Conservation (phyloP, 192 early-diverging fungal genomes). For the Linnemannia zychae region DNA sequence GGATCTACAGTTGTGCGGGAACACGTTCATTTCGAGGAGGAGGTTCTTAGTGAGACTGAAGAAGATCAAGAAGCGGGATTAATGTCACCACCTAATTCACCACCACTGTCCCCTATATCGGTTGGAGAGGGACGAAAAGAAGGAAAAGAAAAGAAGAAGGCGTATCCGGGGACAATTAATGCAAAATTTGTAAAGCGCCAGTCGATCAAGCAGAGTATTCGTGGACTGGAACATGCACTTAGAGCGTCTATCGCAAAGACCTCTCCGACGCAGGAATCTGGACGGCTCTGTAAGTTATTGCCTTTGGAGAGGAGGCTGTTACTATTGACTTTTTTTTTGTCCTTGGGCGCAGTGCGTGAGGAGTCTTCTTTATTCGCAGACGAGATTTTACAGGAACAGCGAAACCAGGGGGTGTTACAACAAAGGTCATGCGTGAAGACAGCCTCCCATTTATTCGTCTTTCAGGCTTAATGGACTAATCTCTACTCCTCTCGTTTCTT, state of each 20-base stretch:
- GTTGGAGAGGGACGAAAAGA: not conserved
- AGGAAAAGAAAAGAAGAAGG: not conserved
- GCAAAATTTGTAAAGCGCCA: slow-evolving; percentile 47
- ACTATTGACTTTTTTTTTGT: not conserved
- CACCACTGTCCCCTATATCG: not conserved
- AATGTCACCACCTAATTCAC: not conserved
- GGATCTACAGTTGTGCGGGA: not conserved
- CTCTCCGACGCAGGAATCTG: slow-evolving; percentile 10
- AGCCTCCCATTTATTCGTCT: not conserved
- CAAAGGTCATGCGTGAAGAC: not conserved
- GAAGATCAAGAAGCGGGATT: not conserved
- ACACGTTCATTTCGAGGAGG: not conserved
- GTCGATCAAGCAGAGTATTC: slow-evolving; percentile 20
- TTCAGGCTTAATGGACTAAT: not conserved
- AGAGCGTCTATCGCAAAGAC: slow-evolving; percentile 34
- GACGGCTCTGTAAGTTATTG: slow-evolving; percentile 30
- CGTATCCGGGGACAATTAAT: slow-evolving; percentile 42
- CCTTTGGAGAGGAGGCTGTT: too few relatives aligned
- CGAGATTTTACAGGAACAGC: not conserved
- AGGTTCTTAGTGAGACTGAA: not conserved
- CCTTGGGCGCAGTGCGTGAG: not conserved
- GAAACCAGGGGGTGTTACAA: not conserved
- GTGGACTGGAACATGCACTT: slow-evolving; percentile 41
- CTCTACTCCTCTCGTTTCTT: not conserved
- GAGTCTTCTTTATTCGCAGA: not conserved